phyloP scores from a whole-genome alignment of 78 protist species.

The Mastigamoeba balamuthi region DNA sequence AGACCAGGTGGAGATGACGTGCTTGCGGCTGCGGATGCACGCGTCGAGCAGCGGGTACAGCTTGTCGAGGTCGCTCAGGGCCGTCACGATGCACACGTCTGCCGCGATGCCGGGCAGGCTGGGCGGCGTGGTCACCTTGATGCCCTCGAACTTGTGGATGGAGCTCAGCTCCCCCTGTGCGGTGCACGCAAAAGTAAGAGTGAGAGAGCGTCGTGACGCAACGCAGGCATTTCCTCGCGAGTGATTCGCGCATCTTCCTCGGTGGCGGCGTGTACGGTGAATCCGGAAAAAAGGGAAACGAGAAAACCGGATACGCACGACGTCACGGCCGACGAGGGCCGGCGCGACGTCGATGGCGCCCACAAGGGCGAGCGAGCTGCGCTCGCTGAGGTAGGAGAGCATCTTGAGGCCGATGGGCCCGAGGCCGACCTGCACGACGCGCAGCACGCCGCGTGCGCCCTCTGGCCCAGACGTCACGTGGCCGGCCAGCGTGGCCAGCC shows the following conservation, averaged over 20 bases:
- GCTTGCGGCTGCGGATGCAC: not conserved
- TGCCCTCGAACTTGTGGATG: not conserved
- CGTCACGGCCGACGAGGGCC: not conserved
- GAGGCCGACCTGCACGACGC: not conserved
- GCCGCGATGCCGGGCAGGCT: not conserved
- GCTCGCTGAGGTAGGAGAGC: not conserved
- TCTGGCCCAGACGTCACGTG: too few relatives aligned
- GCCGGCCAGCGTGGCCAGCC: too few relatives aligned
- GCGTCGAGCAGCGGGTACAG: not conserved
- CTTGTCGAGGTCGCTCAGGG: not conserved
- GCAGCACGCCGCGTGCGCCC: too few relatives aligned
- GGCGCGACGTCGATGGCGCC: not conserved
- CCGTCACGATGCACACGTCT: not conserved
- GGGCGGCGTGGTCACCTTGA: not conserved
- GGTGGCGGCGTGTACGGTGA: too few relatives aligned
- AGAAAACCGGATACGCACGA: too few relatives aligned
- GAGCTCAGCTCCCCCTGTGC: not conserved
- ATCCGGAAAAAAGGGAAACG: too few relatives aligned
- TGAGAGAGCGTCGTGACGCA: too few relatives aligned
- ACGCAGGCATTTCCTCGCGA: too few relatives aligned
- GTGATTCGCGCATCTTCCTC: too few relatives aligned
- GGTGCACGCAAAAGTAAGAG: too few relatives aligned
- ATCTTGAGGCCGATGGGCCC: not conserved
- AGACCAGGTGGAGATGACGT: not conserved
- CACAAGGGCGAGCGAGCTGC: not conserved